Evolutionary conservation across 2,329 filamentous ascomycete genomes (phyloP).

Genomic region (Aschersonia sp.): DNA sequence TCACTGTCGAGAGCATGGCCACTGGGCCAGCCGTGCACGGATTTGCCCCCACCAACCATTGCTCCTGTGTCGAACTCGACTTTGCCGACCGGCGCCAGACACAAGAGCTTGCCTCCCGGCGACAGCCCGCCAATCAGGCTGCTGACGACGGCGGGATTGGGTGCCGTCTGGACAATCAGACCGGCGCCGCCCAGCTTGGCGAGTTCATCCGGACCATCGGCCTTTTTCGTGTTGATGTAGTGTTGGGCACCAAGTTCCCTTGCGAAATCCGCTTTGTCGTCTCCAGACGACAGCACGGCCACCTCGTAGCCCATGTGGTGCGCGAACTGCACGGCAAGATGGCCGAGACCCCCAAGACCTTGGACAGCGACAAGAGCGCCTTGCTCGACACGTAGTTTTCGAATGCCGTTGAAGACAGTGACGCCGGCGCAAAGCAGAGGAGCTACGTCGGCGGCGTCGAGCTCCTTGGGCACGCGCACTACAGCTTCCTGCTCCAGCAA

Average conservation of each 20-base stretch:
- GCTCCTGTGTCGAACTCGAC: slow-evolving; percentile 27
- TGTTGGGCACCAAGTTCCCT: slow-evolving; percentile 26
- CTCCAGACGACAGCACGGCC: slow-evolving; percentile 51
- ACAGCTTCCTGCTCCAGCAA: slow-evolving; percentile 45
- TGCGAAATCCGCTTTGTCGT: slow-evolving; percentile 56
- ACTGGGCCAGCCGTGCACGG: slow-evolving; percentile 48
- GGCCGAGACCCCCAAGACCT: slow-evolving; percentile 63
- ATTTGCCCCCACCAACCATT: slow-evolving; percentile 36
- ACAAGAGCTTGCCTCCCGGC: slow-evolving; percentile 40
- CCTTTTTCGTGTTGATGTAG: slow-evolving; percentile 35
- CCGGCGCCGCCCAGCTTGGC: slow-evolving; percentile 42
- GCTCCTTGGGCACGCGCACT: slow-evolving; percentile 36
- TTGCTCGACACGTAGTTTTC: slow-evolving; percentile 36
- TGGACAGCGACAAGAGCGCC: slow-evolving; percentile 44
- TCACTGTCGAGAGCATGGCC: slow-evolving; percentile 49
- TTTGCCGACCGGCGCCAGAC: slow-evolving; percentile 36
- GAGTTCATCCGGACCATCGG: slow-evolving; percentile 33
- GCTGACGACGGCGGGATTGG: slow-evolving; percentile 39
- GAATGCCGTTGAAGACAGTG: slow-evolving; percentile 47
- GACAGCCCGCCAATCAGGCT: slow-evolving; percentile 39
- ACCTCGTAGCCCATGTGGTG: slow-evolving; percentile 63
- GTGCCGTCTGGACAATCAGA: slow-evolving; percentile 48
- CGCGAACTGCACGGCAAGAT: slow-evolving; percentile 65
- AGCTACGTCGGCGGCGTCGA: slow-evolving; percentile 38
- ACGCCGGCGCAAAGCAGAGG: slow-evolving; percentile 51